Evolutionary conservation across 208 protist genomes (phyloP).

Genomic region (Trypanosoma boissoni): DNA sequence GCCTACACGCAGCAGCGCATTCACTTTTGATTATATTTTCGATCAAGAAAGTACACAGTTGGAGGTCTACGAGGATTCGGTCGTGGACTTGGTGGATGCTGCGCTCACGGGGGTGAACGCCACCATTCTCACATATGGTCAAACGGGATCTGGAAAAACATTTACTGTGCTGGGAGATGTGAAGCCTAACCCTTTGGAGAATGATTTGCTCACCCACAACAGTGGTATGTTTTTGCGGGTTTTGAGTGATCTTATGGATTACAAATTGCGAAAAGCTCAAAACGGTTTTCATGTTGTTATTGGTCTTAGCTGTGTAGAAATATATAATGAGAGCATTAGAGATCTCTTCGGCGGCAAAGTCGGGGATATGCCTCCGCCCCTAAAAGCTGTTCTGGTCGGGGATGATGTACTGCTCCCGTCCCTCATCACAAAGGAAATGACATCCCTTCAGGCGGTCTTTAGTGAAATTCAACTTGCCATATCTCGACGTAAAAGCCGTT

Average conservation of each 20-base stretch:
- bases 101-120: constrained; percentile 33
- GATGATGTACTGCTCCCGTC: constrained; percentile 35
- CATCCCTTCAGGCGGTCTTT: constrained; percentile 32
- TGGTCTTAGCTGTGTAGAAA: constrained; percentile 41
- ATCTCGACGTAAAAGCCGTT: constrained; percentile 26
- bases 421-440: constrained; percentile 34
- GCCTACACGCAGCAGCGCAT: constrained; percentile 24
- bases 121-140: constrained; percentile 43
- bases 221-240: constrained; percentile 42
- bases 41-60: constrained; percentile 44
- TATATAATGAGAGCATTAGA: constrained; percentile 50
- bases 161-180: constrained; percentile 45
- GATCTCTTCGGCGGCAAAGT: constrained; percentile 41
- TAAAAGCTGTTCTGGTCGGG: constrained; percentile 70
- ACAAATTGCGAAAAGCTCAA: constrained; percentile 26
- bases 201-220: constrained; percentile 32
- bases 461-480: constrained; percentile 42
- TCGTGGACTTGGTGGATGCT: constrained; percentile 35
- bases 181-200: constrained; percentile 34
- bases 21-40: constrained; percentile 45
- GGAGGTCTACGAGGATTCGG: constrained; percentile 43
- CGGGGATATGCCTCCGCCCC: constrained; percentile 52
- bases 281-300: constrained; percentile 36
- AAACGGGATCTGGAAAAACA: constrained; percentile 48
- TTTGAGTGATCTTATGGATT: constrained; percentile 38